phyloP scores from a whole-genome alignment of 1,139 yeast species.

The Candida gigantensis region DNA sequence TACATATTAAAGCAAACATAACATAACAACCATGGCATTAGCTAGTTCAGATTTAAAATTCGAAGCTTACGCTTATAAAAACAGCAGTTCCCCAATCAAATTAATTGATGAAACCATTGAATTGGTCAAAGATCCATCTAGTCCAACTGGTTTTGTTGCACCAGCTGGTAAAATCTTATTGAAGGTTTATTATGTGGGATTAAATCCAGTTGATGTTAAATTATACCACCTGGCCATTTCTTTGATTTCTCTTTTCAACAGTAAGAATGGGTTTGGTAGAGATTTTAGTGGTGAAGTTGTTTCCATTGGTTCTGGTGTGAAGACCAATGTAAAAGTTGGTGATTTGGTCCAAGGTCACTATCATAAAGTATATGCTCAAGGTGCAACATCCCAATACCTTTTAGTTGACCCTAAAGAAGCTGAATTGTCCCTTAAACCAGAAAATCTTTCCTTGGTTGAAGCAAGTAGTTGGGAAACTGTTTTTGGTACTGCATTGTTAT shows the following conservation, averaged over 20 bases:
- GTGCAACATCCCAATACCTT: constrained; percentile 49
- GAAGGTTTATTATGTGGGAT: constrained; percentile 56
- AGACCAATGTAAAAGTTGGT: constrained; percentile 47
- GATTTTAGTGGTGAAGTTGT: constrained; percentile 70
- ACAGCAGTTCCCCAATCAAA: constrained; percentile 15
- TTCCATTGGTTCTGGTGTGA: constrained; percentile 47
- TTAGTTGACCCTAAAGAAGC: constrained; percentile 43
- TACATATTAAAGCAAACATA: too few species aligned
- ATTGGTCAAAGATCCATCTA: constrained; percentile 19
- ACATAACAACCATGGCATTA: constrained; percentile 17
- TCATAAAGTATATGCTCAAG: constrained; percentile 46
- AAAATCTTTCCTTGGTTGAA: constrained; percentile 45
- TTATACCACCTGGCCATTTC: constrained; percentile 38
- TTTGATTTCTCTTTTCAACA: constrained; percentile 2
- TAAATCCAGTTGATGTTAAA: constrained; percentile 70
- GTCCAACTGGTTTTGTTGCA: constrained; percentile 36
- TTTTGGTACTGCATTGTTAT: constrained; percentile 56
- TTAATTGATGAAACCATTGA: constrained; percentile 16
- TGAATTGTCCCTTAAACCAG: constrained; percentile 49
- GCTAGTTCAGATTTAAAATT: constrained; percentile 17
- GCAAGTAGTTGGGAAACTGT: constrained; percentile 63
- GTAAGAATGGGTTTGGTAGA: constrained; percentile 53
- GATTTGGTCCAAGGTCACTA: constrained; percentile 66
- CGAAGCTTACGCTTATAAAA: constrained; percentile 21
- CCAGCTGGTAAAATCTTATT: constrained; percentile 52